Evolutionary conservation across 2,329 filamentous ascomycete species (phyloP).

Genomic region (Ceratocystis albifundus): DNA sequence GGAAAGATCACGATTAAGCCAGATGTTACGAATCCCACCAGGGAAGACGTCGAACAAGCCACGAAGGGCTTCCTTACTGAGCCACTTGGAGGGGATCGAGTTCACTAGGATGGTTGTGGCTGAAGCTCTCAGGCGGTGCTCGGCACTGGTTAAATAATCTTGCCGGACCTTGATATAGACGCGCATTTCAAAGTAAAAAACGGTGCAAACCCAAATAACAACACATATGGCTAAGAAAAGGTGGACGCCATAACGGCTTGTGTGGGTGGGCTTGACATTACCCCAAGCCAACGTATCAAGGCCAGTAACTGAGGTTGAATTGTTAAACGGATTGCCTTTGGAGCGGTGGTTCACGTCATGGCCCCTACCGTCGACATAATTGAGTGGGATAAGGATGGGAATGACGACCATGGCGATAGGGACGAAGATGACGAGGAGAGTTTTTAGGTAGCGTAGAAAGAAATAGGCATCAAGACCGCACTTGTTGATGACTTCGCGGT

Average conservation of each 20-base stretch:
- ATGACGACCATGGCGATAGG: slow-evolving; percentile 68
- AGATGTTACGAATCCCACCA: slow-evolving; percentile 87
- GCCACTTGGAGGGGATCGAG: slow-evolving; percentile 82
- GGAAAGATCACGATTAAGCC: slow-evolving; percentile 86
- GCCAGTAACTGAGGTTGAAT: slow-evolving; percentile 39
- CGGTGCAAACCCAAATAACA: slow-evolving; percentile 71
- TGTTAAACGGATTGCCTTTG: slow-evolving; percentile 23
- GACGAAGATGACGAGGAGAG: slow-evolving; percentile 78
- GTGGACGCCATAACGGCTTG: slow-evolving; percentile 70
- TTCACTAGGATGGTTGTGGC: slow-evolving; percentile 92
- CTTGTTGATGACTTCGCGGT: slow-evolving; percentile 81
- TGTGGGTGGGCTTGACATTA: slow-evolving; percentile 59
- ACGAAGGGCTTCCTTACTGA: slow-evolving; percentile 66
- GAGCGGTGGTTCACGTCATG: slow-evolving; percentile 35
- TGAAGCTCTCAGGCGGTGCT: slow-evolving; percentile 84
- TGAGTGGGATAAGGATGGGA: slow-evolving; percentile 77
- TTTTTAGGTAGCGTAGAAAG: slow-evolving; percentile 74
- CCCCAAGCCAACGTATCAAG: slow-evolving; percentile 79
- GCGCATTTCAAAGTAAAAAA: slow-evolving; percentile 75
- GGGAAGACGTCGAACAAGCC: slow-evolving; percentile 92
- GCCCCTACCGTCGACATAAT: slow-evolving; percentile 60
- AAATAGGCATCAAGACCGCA: slow-evolving; percentile 96
- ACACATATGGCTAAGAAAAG: slow-evolving; percentile 66
- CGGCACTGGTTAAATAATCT: slow-evolving; percentile 84
- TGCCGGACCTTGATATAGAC: slow-evolving; percentile 90